Evolutionary conservation across 345 rosid genomes (phyloP).

Genomic region (Populus davidiana): DNA sequence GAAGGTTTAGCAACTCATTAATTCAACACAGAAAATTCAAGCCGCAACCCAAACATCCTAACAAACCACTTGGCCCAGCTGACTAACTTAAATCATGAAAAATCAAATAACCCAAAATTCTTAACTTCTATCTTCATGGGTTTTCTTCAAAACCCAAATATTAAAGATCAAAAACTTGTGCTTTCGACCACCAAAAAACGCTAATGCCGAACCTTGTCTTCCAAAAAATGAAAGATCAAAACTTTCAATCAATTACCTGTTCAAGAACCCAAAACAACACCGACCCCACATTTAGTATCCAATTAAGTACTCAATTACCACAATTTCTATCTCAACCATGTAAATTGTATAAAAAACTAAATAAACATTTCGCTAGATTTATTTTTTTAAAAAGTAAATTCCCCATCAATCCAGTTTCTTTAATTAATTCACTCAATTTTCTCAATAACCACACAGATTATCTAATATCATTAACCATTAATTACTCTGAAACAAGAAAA

Average conservation of each 20-base stretch:
- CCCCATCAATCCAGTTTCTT: not conserved
- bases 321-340: not conserved
- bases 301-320: not conserved
- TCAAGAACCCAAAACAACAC: not conserved
- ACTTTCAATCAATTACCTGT: not conserved
- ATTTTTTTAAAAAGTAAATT: not conserved
- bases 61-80: not conserved
- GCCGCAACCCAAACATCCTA: not conserved
- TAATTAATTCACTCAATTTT: not conserved
- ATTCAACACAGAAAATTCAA: not conserved
- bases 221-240: not conserved
- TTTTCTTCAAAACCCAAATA: not conserved
- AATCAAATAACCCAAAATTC: not conserved
- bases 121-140: not conserved
- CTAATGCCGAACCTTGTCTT: not conserved
- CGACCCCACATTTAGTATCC: not conserved
- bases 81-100: not conserved
- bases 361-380: not conserved
- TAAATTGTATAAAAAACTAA: not conserved
- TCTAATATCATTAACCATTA: not conserved
- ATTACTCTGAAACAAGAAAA: not conserved
- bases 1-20: not conserved
- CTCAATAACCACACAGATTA: not conserved
- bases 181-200: not conserved
- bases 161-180: not conserved